Conservation (phyloP, 768 basidiomycete species). For the Auriscalpium microsporum region DNA sequence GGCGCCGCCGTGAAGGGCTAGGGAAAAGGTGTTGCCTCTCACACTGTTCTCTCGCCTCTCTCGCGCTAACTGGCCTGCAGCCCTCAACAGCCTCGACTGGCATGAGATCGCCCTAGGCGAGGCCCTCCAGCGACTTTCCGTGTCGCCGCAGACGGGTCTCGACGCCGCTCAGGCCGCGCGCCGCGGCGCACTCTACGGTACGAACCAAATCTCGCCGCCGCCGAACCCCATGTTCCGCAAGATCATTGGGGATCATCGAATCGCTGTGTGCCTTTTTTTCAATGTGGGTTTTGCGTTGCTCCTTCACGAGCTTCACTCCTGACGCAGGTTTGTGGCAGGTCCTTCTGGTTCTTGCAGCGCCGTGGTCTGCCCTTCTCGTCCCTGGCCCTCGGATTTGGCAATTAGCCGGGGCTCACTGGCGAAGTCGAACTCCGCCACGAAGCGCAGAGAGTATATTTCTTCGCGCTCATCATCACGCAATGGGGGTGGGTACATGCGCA, state of each 20-base stretch:
- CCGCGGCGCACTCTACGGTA: slow-evolving; percentile 35
- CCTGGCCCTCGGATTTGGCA: slow-evolving; percentile 38
- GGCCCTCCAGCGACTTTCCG: slow-evolving; percentile 21
- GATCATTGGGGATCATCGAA: slow-evolving; percentile 38
- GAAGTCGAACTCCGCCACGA: slow-evolving; percentile 33
- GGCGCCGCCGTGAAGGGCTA: neutral
- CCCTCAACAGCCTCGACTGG: slow-evolving; percentile 9
- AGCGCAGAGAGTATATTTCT: slow-evolving; percentile 47
- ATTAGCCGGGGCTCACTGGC: slow-evolving; percentile 31
- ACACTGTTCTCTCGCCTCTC: neutral
- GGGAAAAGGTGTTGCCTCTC: slow-evolving; percentile 1
- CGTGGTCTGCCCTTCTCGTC: slow-evolving; percentile 40
- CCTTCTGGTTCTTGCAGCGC: slow-evolving; percentile 37
- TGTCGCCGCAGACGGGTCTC: slow-evolving; percentile 40
- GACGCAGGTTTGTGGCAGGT: slow-evolving; percentile 14
- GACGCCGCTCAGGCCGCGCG: slow-evolving; percentile 40
- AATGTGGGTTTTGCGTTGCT: slow-evolving; percentile 29
- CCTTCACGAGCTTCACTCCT: neutral
- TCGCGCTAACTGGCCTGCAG: neutral
- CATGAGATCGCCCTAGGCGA: slow-evolving; percentile 1
- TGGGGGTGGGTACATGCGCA: slow-evolving; percentile 27
- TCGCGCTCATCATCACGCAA: slow-evolving; percentile 50
- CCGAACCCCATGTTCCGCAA: slow-evolving; percentile 35
- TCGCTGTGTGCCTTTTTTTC: slow-evolving; percentile 40
- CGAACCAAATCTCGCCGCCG: slow-evolving; percentile 43